phyloP scores from a whole-genome alignment of 2,329 filamentous ascomycete species.

The Ilyonectria destructans region DNA sequence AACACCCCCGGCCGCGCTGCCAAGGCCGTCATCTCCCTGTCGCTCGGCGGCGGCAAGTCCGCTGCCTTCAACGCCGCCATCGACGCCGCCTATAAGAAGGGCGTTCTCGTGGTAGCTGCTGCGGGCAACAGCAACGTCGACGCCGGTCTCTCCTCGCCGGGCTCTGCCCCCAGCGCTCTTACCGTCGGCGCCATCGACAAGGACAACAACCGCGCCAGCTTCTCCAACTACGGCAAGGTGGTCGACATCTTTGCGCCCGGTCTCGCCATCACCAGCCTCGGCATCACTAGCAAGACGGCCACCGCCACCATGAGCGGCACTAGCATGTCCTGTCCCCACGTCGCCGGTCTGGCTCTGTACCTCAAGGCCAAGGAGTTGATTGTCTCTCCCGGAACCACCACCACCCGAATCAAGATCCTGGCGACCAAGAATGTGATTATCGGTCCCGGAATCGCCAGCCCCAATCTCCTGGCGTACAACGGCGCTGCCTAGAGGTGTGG shows the following conservation, averaged over 20 bases:
- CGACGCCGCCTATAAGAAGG: constrained; percentile 60
- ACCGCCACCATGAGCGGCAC: constrained; percentile 70
- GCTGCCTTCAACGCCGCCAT: constrained; percentile 67
- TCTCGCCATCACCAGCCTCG: constrained; percentile 62
- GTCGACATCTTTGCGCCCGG: constrained; percentile 71
- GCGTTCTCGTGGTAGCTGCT: constrained; percentile 69
- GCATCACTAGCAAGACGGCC: constrained; percentile 59
- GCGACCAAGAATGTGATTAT: constrained; percentile 58
- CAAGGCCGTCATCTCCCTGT: constrained; percentile 70
- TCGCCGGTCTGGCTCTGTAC: constrained; percentile 74
- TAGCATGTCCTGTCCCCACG: constrained; percentile 75
- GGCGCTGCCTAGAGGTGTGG: constrained; percentile 46
- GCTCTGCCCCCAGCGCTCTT: constrained; percentile 63
- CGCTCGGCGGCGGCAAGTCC: constrained; percentile 65
- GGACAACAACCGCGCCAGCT: constrained; percentile 57
- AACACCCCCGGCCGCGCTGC: constrained; percentile 55
- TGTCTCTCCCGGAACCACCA: constrained; percentile 61
- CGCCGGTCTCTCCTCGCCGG: constrained; percentile 62
- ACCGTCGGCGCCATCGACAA: constrained; percentile 68
- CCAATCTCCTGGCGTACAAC: constrained; percentile 67
- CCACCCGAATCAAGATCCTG: constrained; percentile 59
- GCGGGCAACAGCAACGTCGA: constrained; percentile 68
- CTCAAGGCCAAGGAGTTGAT: constrained; percentile 55
- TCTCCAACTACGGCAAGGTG: constrained; percentile 66
- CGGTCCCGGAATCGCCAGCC: constrained; percentile 54